phyloP scores from a whole-genome alignment of 805 yeast genomes.

The Candida krabiensis region DNA sequence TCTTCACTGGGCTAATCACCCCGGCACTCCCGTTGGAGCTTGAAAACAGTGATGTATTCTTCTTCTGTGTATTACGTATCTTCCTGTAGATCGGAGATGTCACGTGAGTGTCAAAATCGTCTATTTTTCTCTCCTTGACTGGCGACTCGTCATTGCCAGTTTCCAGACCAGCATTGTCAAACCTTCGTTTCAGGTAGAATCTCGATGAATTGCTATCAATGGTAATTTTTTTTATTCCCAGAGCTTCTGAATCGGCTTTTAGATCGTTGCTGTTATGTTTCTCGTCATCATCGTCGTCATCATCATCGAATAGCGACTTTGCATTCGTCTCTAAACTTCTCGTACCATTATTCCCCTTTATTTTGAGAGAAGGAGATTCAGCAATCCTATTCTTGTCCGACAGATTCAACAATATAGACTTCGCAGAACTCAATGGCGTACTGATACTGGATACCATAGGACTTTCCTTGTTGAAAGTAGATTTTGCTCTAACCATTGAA shows the following conservation, averaged over 20 bases:
- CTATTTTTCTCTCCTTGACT: slow-evolving; percentile 9
- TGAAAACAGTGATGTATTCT: slow-evolving; percentile 3
- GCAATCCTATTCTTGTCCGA: slow-evolving; percentile 6
- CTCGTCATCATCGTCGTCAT: no score
- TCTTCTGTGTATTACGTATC: slow-evolving; percentile 14
- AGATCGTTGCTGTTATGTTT: neutral
- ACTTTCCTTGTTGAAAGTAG: slow-evolving; percentile 1
- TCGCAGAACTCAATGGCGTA: slow-evolving; percentile 8
- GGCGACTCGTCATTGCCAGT: slow-evolving; percentile 11
- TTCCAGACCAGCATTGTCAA: slow-evolving; percentile 3
- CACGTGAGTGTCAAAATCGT: slow-evolving; percentile 4
- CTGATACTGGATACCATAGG: slow-evolving; percentile 3
- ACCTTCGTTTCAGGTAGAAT: slow-evolving; percentile 9
- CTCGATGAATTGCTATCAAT: slow-evolving; percentile 1
- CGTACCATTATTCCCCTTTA: neutral
- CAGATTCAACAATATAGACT: slow-evolving; percentile 4
- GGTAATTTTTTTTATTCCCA: neutral
- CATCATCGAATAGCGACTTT: slow-evolving; percentile 10
- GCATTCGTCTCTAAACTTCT: neutral
- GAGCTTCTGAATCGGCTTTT: slow-evolving; percentile 7
- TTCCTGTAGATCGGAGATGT: slow-evolving; percentile 23
- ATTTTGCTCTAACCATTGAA: slow-evolving; percentile 1
- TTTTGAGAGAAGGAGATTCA: slow-evolving; percentile 1
- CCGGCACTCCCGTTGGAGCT: slow-evolving; percentile 3
- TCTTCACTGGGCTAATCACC: slow-evolving; percentile 26